Evolutionary conservation across 73 alveolate species (phyloP).

Genomic region (Paramecium bursaria): DNA sequence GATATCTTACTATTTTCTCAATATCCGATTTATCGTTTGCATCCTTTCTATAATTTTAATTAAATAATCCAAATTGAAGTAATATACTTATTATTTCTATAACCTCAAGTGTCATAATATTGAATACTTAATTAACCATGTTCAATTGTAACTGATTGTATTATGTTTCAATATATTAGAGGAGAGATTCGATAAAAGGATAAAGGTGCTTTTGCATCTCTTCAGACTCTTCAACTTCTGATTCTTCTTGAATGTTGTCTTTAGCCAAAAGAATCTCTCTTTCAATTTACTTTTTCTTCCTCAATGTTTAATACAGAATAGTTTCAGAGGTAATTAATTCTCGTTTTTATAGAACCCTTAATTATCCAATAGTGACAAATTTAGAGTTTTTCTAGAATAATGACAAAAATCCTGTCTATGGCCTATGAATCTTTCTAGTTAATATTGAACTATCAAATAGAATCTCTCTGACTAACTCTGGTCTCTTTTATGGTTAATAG

Average conservation of each 20-base stretch:
- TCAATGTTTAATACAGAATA: background rate
- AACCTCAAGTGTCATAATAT: constrained; percentile 54
- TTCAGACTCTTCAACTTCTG: constrained; percentile 45
- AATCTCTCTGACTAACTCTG: constrained; percentile 66
- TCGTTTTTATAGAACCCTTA: background rate
- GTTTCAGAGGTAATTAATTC: constrained; percentile 12
- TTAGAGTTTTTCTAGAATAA: constrained; percentile 1
- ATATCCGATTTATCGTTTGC: constrained; percentile 42
- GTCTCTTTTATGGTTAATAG: constrained; percentile 51
- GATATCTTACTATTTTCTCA: constrained; percentile 29
- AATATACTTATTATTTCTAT: constrained; percentile 26
- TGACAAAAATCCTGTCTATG: constrained; percentile 39
- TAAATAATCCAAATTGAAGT: constrained; percentile 60
- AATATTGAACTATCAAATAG: constrained; percentile 27
- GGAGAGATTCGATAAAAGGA: background rate
- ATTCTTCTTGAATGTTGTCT: background rate
- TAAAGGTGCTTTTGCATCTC: constrained; percentile 38
- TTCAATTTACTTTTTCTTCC: background rate
- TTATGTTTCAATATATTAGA: background rate
- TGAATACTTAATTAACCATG: constrained; percentile 7
- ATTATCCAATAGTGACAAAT: constrained; percentile 16
- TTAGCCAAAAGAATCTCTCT: background rate
- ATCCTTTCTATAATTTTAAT: constrained; percentile 31
- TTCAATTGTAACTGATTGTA: background rate
- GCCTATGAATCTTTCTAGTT: background rate